Conservation (phyloP, 2,329 filamentous ascomycete genomes). For the Rhynchosporium secalis region DNA sequence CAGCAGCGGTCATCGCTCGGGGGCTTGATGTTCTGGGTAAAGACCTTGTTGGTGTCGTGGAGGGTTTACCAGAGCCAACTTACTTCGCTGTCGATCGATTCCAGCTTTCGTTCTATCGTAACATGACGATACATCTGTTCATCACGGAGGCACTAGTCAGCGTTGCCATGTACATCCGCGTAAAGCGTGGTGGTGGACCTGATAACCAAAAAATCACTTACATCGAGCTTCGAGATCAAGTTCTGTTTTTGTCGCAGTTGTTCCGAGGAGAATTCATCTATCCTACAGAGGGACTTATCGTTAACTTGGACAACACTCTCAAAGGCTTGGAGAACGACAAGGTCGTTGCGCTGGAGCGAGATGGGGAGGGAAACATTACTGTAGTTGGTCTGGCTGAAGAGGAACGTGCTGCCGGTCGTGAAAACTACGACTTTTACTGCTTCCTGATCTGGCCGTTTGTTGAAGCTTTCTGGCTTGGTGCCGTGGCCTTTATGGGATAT, state of each 20-base stretch:
- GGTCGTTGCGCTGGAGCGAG: constrained; percentile 68
- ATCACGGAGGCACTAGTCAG: constrained; percentile 91
- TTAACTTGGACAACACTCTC: constrained; percentile 81
- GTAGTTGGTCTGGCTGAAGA: constrained; percentile 72
- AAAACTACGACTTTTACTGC: constrained; percentile 98
- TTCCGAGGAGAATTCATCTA: constrained; percentile 99
- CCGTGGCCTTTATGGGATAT: constrained; percentile 83
- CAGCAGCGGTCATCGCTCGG: constrained; percentile 80
- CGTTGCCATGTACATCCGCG: constrained; percentile 82
- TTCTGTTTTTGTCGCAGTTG: constrained; percentile 85
- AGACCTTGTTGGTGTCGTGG: constrained; percentile 78
- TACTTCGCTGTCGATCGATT: constrained; percentile 95
- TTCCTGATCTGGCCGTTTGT: constrained; percentile 99
- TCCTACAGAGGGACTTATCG: constrained; percentile 76
- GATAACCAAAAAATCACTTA: constrained; percentile 78
- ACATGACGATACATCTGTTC: constrained; percentile 99
- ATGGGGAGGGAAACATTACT: constrained; percentile 56
- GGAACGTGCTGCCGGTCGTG: constrained; percentile 76
- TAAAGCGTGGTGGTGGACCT: constrained; percentile 88
- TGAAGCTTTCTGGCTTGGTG: constrained; percentile 88
- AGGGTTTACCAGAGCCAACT: constrained; percentile 82
- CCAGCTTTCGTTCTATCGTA: constrained; percentile 96
- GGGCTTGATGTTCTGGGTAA: constrained; percentile 90
- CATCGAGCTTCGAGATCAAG: constrained; percentile 71
- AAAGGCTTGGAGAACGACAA: constrained; percentile 74